Evolutionary conservation across 148 eudicot species (phyloP).

Genomic region (Rhododendron ovatum): DNA sequence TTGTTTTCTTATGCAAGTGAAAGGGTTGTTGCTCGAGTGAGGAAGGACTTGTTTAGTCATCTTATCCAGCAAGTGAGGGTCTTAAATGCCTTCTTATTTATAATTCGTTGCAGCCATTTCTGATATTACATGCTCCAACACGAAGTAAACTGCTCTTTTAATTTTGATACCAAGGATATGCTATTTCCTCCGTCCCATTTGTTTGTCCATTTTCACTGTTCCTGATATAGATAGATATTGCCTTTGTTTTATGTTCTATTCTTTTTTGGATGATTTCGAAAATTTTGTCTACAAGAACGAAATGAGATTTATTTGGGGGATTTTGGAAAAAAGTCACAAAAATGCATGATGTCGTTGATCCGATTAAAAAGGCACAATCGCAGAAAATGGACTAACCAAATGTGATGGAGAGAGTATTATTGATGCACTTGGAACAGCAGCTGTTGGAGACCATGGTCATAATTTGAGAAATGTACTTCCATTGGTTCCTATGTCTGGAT

Average conservation of each 20-base stretch:
- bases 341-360: background rate
- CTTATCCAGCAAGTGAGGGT: conserved; percentile 61
- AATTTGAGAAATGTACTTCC: background rate
- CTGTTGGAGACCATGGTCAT: background rate
- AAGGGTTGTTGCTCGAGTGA: conserved; percentile 81
- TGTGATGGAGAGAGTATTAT: background rate
- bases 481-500: background rate
- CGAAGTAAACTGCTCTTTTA: background rate
- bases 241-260: background rate
- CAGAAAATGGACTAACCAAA: background rate
- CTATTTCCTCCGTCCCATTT: background rate
- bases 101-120: background rate
- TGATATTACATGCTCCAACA: background rate
- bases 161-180: background rate
- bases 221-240: background rate
- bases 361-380: background rate
- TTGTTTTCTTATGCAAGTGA: conserved; percentile 76
- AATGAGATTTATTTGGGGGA: background rate
- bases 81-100: conserved; percentile 3
- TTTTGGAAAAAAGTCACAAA: background rate
- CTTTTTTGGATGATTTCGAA: background rate
- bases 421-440: background rate
- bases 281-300: background rate
- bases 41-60: conserved; percentile 69
- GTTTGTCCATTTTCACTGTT: background rate